Evolutionary conservation across 345 rosid genomes (phyloP), one percentile per base, ranked within the genome.

Genomic region (Gossypium arboreum): DNA sequence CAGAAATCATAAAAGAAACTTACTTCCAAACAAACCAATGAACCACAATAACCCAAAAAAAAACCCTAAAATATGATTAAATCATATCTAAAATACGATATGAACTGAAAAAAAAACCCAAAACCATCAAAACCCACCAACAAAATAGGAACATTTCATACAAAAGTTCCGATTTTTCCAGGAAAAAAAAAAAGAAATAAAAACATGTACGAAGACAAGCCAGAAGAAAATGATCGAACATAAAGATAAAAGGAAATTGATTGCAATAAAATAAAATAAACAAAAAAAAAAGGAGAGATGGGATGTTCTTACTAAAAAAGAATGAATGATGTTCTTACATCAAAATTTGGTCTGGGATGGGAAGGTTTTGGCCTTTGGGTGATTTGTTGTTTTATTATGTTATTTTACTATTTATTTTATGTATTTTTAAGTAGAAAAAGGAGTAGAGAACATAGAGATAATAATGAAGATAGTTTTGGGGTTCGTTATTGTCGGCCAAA

Each of bases 401-500:
- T 54, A 1, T 22, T 12, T 20, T 34, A 34, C 7, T 5, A 34
- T 4, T 34, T 57, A 10, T 57, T 57, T 8, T 20, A 7, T 17
- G 2, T 57, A 57, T 57, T 57, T 57, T 55, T 7, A 17, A n/a
- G 58, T n/a, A 55, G 58, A 55, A 55, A 54, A 57, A 57, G 3
- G 29, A 20, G 29, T 9, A 11, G 62, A 58, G 25, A 12, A 58
- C 12, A 58, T 58, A 58, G 34, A 58, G 63, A 59, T 24, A 4
- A 59, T 11, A 9, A 56, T 56, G 60, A 56, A 54, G 56, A 51
- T 2, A 20, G 58, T 27, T 61, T 61, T 61, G 2, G 65, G 44
- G 43, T 61, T 25, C 43, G 65, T 27, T 60, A 60, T 60, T 60
- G 65, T 27, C 65, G 43, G 44, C 41, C 64, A 60, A 25, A 60